A percentile compares a stretch with the other conserved stretches of the same genome.
phyloP scores from a whole-genome alignment of 768 basidiomycete species.

The Arthromyces matolae region DNA sequence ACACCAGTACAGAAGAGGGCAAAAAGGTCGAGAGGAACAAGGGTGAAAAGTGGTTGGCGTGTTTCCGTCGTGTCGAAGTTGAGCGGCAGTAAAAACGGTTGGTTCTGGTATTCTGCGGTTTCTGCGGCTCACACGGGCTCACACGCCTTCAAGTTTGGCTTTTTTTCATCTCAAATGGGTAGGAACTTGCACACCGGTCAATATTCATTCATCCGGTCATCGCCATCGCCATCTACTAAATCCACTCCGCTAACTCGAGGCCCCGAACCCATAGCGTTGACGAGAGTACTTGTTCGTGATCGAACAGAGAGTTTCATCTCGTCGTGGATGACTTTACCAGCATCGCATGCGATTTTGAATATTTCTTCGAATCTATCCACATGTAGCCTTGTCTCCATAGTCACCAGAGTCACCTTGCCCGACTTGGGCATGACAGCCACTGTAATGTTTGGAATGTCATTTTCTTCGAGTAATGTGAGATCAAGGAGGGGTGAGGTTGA shows the following conservation, averaged over 20 bases:
- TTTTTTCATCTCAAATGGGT: slow-evolving; percentile 1
- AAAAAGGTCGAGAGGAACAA: slow-evolving; percentile 92
- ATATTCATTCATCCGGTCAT: slow-evolving; percentile 37
- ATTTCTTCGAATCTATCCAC: slow-evolving; percentile 92
- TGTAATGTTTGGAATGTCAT: slow-evolving; percentile 82
- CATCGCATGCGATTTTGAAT: slow-evolving; percentile 73
- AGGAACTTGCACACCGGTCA: slow-evolving; percentile 14
- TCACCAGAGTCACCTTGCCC: slow-evolving; percentile 81
- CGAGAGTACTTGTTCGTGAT: slow-evolving; percentile 56
- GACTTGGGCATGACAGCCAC: slow-evolving; percentile 87
- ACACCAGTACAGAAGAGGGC: slow-evolving; percentile 90
- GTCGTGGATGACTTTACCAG: slow-evolving; percentile 67
- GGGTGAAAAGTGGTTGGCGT: slow-evolving; percentile 90
- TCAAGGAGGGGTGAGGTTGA: slow-evolving; percentile 81
- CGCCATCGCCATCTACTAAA: slow-evolving; percentile 28
- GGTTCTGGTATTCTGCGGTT: background rate
- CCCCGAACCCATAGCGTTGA: slow-evolving; percentile 56
- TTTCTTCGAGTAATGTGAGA: slow-evolving; percentile 85
- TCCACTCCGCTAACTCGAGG: slow-evolving; percentile 29
- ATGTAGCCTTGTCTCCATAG: slow-evolving; percentile 92
- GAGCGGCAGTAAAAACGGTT: slow-evolving; percentile 22
- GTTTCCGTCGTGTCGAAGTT: slow-evolving; percentile 67
- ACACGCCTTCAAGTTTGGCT: slow-evolving; percentile 6
- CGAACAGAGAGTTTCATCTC: slow-evolving; percentile 81
- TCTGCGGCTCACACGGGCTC: slow-evolving; percentile 5